These are phyloP conservation scores for Ophiostoma sp. DNA, from an alignment of 2,329 filamentous ascomycete species.

Conservation along the genomic window DNA sequence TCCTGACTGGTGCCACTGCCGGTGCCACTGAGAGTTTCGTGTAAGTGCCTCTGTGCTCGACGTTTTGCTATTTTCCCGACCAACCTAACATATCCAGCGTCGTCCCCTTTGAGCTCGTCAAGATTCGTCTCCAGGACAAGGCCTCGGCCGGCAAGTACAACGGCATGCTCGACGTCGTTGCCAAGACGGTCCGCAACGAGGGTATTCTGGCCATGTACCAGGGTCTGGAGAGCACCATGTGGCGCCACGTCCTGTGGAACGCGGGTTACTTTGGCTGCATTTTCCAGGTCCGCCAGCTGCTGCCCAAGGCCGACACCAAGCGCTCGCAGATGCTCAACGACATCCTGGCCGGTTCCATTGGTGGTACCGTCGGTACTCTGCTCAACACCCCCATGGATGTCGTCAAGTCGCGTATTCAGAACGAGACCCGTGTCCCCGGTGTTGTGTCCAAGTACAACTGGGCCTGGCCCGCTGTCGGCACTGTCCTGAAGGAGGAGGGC, in stretches of 20 bases:
- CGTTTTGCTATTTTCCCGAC: not conserved
- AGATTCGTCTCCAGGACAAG: constrained; percentile 96
- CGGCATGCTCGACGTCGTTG: constrained; percentile 76
- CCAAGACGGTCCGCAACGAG: constrained; percentile 57
- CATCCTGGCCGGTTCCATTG: constrained; percentile 70
- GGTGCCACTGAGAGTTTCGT: constrained; percentile 92
- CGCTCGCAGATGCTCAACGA: constrained; percentile 81
- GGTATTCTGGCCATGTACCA: constrained; percentile 87
- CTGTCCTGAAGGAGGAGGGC: constrained; percentile 90
- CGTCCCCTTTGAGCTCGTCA: constrained; percentile 96
- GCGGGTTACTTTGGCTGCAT: constrained; percentile 97
- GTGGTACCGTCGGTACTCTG: constrained; percentile 85
- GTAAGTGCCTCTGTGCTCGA: constrained; percentile 21
- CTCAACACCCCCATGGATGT: constrained; percentile 94
- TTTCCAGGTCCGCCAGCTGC: constrained; percentile 85
- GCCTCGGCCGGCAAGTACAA: constrained; percentile 86
- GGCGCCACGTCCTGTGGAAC: constrained; percentile 88
- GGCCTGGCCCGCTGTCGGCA: constrained; percentile 85
- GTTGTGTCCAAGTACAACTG: constrained; percentile 94
- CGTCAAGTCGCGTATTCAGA: constrained; percentile 97
- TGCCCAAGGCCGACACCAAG: constrained; percentile 82
- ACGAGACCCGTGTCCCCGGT: constrained; percentile 81
- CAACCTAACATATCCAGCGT: constrained; percentile 47
- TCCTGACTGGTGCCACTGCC: constrained; percentile 90
- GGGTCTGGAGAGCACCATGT: constrained; percentile 92